Base-by-base conservation (phyloP, 2,329 filamentous ascomycete species). In the Calcarisporium arbuscula region DNA sequence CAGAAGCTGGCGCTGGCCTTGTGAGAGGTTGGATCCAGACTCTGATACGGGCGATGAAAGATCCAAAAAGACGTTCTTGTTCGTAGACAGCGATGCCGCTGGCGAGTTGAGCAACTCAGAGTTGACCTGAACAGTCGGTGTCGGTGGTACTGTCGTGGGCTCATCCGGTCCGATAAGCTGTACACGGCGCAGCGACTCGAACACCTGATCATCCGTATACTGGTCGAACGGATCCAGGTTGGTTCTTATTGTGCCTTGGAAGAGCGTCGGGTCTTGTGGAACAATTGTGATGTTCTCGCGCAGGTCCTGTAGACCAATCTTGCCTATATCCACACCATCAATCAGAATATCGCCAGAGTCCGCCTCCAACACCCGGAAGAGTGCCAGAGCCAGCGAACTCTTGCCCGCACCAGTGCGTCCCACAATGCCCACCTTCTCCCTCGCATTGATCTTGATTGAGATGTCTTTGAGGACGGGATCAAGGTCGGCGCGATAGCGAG, bases 241-340 rank as follows among this genome's bases (percentile, higher is more conserved):
- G 56, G 71, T 88, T 43, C 90, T 78, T 43, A 96, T 84, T 1
- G 89, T 95, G 45, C 90, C 90, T 11, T 81, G 89, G 62, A 96
- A 96, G 1, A 96, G 70, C 0, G 90, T 96, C 35, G 86, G 92
- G 54, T 98, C 92, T 65, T 98, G 92, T 19, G 92, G 92, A 38
- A 98, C 92, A 60, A 98, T 96, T 1, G 94, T 95, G 50, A 98
- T 94, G 30, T 85, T 82, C 62, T 94, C 84, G 36, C 92, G 84
- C 49, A 98, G 68, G 60, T 96, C 90, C 44, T 86, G 84, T n/a
- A 98, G 74, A 6, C 92, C 92, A 44, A 98, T 95, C 42, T 72
- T 67, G 32, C 86, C 81, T 52, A 96, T 87, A 51, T 96, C 86
- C n/a, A 98, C 66, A 43, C 81, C 83, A 47, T 98, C 92, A 35